Evolutionary conservation across 306 rosid genomes (phyloP).

Genomic region (Cucurbita ficifolia): DNA sequence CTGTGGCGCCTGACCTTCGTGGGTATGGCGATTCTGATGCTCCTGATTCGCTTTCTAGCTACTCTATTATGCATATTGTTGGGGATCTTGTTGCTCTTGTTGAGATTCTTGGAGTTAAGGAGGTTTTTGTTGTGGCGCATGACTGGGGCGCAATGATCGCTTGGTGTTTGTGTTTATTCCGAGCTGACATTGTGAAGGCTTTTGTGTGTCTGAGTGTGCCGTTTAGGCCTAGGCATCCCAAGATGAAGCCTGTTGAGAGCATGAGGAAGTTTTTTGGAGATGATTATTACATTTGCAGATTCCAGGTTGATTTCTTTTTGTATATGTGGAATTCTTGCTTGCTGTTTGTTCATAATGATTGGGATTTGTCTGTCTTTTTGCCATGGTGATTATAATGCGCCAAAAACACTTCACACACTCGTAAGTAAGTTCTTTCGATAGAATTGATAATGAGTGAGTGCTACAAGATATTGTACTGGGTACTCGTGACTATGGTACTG

Average conservation of each 20-base stretch:
- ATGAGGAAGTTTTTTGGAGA: conserved; percentile 36
- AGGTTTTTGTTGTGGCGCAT: conserved; percentile 54
- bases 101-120: conserved; percentile 21
- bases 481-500: neutral
- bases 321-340: neutral
- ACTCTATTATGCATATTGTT: conserved; percentile 33
- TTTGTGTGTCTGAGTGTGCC: conserved; percentile 36
- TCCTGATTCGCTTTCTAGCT: conserved; percentile 22
- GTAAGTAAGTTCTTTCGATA: neutral
- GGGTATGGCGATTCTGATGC: conserved; percentile 51
- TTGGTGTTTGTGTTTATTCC: conserved; percentile 40
- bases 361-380: neutral
- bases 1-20: conserved; percentile 55
- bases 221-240: conserved; percentile 40
- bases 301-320: conserved; percentile 36
- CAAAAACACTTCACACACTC: neutral
- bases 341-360: neutral
- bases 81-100: conserved; percentile 43
- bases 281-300: conserved; percentile 56
- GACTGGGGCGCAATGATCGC: conserved; percentile 64
- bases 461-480: neutral
- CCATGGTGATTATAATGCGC: neutral
- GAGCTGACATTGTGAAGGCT: conserved; percentile 42
- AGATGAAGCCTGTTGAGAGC: conserved; percentile 27
- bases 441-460: neutral